Percentiles rank a stretch among this genome's conserved stretches.
Evolutionary conservation across 148 eudicot genomes (phyloP).

Genomic region (Cornus florida): DNA sequence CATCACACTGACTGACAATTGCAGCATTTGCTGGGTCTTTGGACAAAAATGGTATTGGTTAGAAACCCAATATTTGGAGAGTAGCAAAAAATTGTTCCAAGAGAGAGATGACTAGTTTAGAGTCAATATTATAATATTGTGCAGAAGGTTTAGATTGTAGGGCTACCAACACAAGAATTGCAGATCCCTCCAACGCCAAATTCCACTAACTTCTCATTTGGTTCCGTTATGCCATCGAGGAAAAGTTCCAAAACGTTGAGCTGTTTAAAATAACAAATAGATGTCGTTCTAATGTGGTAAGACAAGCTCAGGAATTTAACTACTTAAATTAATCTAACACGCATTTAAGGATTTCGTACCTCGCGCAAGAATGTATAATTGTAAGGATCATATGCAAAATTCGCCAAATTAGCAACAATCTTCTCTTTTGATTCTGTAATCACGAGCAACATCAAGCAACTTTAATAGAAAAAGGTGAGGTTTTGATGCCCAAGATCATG

Average conservation of each 20-base stretch:
- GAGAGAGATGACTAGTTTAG: neutral
- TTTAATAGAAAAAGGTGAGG: neutral
- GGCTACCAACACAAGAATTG: conserved; percentile 63
- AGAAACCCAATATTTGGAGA: conserved; percentile 1
- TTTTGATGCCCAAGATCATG: neutral
- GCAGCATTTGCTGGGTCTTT: conserved; percentile 30
- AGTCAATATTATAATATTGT: conserved; percentile 5
- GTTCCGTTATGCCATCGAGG: conserved; percentile 85
- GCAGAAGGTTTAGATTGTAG: conserved; percentile 25
- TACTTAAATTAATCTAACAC: neutral
- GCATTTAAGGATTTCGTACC: conserved; percentile 14
- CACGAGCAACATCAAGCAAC: neutral
- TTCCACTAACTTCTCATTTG: conserved; percentile 70
- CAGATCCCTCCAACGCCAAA: conserved; percentile 81
- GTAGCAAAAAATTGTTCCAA: neutral
- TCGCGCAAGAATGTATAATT: conserved; percentile 43
- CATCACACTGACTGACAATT: conserved; percentile 20
- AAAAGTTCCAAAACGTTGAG: conserved; percentile 92
- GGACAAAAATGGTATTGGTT: conserved; percentile 38
- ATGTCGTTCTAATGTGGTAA: neutral
- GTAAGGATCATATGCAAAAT: conserved; percentile 66
- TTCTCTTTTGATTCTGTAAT: conserved; percentile 33
- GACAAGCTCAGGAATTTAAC: neutral
- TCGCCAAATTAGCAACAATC: conserved; percentile 52
- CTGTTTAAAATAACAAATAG: conserved; percentile 29